Conservation (phyloP, 805 yeast species). For the Nakazawaea ernobii region DNA sequence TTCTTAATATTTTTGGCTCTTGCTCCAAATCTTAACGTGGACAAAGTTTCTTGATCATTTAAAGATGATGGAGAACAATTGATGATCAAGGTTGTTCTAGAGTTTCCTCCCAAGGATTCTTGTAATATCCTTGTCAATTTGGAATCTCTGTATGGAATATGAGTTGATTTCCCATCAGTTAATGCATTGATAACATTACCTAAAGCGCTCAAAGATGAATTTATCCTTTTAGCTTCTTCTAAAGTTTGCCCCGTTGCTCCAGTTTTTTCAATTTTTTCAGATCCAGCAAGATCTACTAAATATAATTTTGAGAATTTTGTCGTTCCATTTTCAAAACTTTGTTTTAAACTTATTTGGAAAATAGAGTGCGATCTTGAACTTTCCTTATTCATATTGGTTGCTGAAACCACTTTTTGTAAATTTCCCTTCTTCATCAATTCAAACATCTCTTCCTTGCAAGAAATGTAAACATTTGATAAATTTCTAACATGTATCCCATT, state of each 20-base stretch:
- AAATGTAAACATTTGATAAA: slow-evolving; percentile 56
- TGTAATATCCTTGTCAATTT: slow-evolving; percentile 73
- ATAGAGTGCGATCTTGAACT: slow-evolving; percentile 81
- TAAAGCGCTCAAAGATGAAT: slow-evolving; percentile 67
- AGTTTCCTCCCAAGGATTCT: slow-evolving; percentile 78
- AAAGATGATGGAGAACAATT: slow-evolving; percentile 62
- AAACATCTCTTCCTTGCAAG: slow-evolving; percentile 52
- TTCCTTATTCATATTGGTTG: slow-evolving; percentile 66
- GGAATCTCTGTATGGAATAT: slow-evolving; percentile 73
- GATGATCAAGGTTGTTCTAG: slow-evolving; percentile 66
- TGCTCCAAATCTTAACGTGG: slow-evolving; percentile 69
- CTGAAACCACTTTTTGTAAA: slow-evolving; percentile 45
- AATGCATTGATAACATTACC: slow-evolving; percentile 79
- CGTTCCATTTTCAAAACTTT: slow-evolving; percentile 49
- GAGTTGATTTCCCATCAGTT: slow-evolving; percentile 60
- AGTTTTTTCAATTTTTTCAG: slow-evolving; percentile 72
- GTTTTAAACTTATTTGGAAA: slow-evolving; percentile 62
- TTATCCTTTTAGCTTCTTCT: slow-evolving; percentile 83
- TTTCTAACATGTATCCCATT: slow-evolving; percentile 70
- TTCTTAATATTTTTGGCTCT: slow-evolving; percentile 67
- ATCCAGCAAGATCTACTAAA: slow-evolving; percentile 82
- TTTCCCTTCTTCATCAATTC: slow-evolving; percentile 55
- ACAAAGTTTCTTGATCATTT: slow-evolving; percentile 59
- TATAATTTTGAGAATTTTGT: slow-evolving; percentile 60
- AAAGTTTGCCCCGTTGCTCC: slow-evolving; percentile 71